Evolutionary conservation across 306 rosid species (phyloP), one percentile per base, ranked within the genome.

Genomic region (Vachellia collinsii): DNA sequence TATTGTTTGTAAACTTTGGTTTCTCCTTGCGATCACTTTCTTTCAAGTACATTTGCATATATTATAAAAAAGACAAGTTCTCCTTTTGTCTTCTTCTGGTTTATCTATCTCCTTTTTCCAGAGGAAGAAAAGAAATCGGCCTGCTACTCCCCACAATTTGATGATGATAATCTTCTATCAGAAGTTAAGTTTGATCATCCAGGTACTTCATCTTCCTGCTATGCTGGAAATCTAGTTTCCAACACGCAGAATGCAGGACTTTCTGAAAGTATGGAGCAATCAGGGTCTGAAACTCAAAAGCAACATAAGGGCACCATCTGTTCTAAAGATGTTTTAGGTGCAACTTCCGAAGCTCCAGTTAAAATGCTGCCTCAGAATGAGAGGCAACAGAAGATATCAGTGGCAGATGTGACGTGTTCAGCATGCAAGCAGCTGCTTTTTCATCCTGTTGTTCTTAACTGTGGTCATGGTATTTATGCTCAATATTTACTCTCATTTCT

Each of bases 371-470:
- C 76, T 72, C 81, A 41, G 77, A 74, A 83, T 74, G 75, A 74
- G 36, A 74, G 75, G 59, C 81, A 81, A 56, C 69, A 82, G 66
- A 78, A 50, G 79, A 59, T 91, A 77, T 85, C 90, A 63, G 87
- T 88, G 79, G 86, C 81, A 53, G 97, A 94, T 82, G 89, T 88
- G 81, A 76, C 74, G 72, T 94, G 97, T 86, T 80, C 62, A 39
- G 83, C 80, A 54, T 94, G 98, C 97, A 90, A 88, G 72, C 91
- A 82, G 44, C 82, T 94, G 50, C 86, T 90, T n/a, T 86, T 85
- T 86, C 88, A 17, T 76, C 98, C 97, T 41, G 85, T 89, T 67
- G 97, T 88, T 87, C 92, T 92, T 75, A 90, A 91, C 76, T 94
- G 98, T 85, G 98, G 98, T 59, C 97, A 94, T 67, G 97, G 98